These are phyloP conservation scores for Epichloe elymi DNA, from an alignment of 2,329 filamentous ascomycete genomes.

Conservation along the genomic window DNA sequence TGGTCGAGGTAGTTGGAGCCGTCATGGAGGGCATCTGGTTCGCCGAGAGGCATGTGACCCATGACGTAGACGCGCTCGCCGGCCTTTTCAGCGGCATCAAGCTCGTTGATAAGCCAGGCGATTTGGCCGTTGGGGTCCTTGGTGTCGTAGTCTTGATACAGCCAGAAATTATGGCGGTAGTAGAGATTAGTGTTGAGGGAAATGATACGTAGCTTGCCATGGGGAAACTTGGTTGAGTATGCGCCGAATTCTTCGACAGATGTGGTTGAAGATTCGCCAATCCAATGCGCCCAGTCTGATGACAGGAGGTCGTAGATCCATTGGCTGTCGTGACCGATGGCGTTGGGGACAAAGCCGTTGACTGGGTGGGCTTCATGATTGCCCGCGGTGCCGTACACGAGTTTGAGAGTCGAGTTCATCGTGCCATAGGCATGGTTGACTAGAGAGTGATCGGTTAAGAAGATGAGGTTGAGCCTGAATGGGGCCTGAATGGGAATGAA, in stretches of 20 bases:
- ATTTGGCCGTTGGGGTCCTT: slow-evolving; percentile 38
- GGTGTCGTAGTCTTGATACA: slow-evolving; percentile 33
- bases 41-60: slow-evolving; percentile 42
- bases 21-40: slow-evolving; percentile 37
- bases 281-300: slow-evolving; percentile 31
- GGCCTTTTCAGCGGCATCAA: slow-evolving; percentile 37
- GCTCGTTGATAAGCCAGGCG: slow-evolving; percentile 38
- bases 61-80: slow-evolving; percentile 43
- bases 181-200: slow-evolving; percentile 47
- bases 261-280: slow-evolving; percentile 21
- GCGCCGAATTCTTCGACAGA: slow-evolving; percentile 28
- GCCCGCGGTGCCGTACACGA: slow-evolving; percentile 38
- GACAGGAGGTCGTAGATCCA: slow-evolving; percentile 40
- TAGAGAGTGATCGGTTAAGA: slow-evolving; percentile 3
- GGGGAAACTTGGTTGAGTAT: slow-evolving; percentile 32
- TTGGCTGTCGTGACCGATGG: slow-evolving; percentile 25
- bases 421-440: slow-evolving; percentile 32
- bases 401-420: slow-evolving; percentile 28
- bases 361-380: slow-evolving; percentile 43
- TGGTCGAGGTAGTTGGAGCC: slow-evolving; percentile 39
- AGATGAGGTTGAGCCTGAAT: slow-evolving; percentile 18
- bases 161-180: slow-evolving; percentile 42
- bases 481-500: background rate
- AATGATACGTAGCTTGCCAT: slow-evolving; percentile 39
- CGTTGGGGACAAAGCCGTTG: slow-evolving; percentile 33